These are phyloP conservation scores for Scenedesmus sp. DNA, from an alignment of 163 green algal species.

Conservation along the genomic window DNA sequence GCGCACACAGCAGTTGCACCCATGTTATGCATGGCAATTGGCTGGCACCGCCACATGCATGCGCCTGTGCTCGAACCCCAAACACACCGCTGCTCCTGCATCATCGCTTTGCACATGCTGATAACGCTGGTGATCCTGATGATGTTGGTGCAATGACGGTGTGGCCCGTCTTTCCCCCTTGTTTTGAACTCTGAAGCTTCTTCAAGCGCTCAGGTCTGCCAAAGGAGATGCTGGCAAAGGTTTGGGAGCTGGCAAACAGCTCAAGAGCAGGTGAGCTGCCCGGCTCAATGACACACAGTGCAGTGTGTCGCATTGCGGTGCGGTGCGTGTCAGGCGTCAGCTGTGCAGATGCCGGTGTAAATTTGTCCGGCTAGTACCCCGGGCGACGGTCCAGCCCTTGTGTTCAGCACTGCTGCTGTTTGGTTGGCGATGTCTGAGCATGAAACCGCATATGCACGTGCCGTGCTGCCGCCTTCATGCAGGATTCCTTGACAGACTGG, in stretches of 20 bases:
- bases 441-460: neutral
- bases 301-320: neutral
- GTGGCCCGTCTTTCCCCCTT: neutral
- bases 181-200: conserved; percentile 65
- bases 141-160: too few relatives aligned
- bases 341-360: too few relatives aligned
- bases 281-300: neutral
- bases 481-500: conserved; percentile 88
- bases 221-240: conserved; percentile 80
- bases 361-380: neutral
- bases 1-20: too few relatives aligned
- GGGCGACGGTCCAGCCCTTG: neutral
- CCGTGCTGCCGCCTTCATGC: conserved; percentile 47
- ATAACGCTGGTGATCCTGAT: too few relatives aligned
- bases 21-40: too few relatives aligned
- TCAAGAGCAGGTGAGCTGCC: conserved; percentile 32
- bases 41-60: too few relatives aligned
- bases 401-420: neutral
- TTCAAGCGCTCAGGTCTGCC: conserved; percentile 88
- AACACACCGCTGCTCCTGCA: too few relatives aligned
- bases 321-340: neutral
- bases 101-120: too few relatives aligned
- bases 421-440: too few relatives aligned
- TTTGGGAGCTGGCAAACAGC: conserved; percentile 74
- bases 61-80: too few relatives aligned